Evolutionary conservation across 306 rosid genomes (phyloP).

Genomic region (Acmispon strigosus): DNA sequence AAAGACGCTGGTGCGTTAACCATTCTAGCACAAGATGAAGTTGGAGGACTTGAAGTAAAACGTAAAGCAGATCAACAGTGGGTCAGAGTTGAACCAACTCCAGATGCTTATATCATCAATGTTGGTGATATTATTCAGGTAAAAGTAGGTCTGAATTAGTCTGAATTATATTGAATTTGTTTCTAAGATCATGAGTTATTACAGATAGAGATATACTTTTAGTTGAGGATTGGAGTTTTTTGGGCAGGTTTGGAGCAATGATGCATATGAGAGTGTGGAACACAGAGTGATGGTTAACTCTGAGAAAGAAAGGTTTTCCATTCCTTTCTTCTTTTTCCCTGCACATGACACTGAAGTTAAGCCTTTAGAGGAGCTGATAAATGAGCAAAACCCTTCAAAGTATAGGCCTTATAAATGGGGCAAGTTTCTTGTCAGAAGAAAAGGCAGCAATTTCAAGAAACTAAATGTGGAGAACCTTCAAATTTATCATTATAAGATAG

Average conservation of each 20-base stretch:
- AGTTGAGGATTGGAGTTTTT: not conserved
- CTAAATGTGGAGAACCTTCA: slow-evolving; percentile 42
- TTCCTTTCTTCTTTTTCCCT: slow-evolving; percentile 44
- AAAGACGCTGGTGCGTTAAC: too few relatives aligned
- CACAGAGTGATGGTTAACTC: slow-evolving; percentile 58
- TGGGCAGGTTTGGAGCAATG: slow-evolving; percentile 76
- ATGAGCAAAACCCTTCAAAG: slow-evolving; percentile 38
- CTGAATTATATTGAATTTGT: too few relatives aligned
- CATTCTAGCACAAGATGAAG: too few relatives aligned
- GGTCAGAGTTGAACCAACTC: too few relatives aligned
- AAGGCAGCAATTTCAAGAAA: slow-evolving; percentile 35
- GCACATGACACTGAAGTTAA: slow-evolving; percentile 40
- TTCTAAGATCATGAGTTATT: too few relatives aligned
- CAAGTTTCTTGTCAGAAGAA: slow-evolving; percentile 33
- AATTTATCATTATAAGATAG: slow-evolving; percentile 28
- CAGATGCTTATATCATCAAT: too few relatives aligned
- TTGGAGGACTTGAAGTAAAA: too few relatives aligned
- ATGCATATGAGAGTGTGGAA: slow-evolving; percentile 54
- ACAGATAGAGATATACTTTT: not conserved
- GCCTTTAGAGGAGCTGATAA: slow-evolving; percentile 46
- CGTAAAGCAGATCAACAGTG: too few relatives aligned
- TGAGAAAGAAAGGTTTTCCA: slow-evolving; percentile 44
- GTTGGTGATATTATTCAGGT: too few relatives aligned
- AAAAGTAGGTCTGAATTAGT: too few relatives aligned
- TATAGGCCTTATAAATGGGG: slow-evolving; percentile 54